Base-by-base conservation (phyloP, 495 filamentous ascomycete genomes). In the Immersiella caudata region DNA sequence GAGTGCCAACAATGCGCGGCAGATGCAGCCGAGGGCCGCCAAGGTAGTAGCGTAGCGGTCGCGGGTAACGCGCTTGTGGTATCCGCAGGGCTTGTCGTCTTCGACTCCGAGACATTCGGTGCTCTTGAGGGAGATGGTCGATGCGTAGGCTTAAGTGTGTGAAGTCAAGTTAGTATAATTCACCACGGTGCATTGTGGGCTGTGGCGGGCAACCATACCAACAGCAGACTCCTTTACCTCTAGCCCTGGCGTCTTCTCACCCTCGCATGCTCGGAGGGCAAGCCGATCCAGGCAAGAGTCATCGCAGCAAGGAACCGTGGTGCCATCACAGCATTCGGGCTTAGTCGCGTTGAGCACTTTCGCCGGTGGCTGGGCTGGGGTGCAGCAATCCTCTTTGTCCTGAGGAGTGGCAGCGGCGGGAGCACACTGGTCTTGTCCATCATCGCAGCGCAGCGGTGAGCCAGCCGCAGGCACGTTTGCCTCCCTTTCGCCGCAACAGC, bases 21-120 rank as follows among this genome's bases (percentile, higher is more conserved):
- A 87, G 62, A 86, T 83, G 73, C 84, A 87, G 9, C 85, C 85
- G 18, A 86, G 69, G 21, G 83, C 80, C 56, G 80, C 69, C 8
- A 86, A 76, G 20, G 68, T 84, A 49, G 74, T 72, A 1, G 69
- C 75, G 65, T 83, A 86, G 18, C 60, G 68, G 16, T 73, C 68
- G 36, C 71, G 79, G 9, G 76, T 73, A 21, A 75, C 73, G 35
- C 68, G 75, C 11, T 66, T 60, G 68, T 81, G 78, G 14, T 75
- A 16, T 36, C 29, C 49, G 71, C 79, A 79, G 56, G 79, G 62
- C 52, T 71, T 69, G 51, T 64, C 62, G 60, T 68, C 51, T 36
- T 59, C 54, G 26, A 61, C 64, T 68, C 68, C 55, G 65, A 62
- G 36, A 40, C 71, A 74, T 21, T 36, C 35, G 61, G 67, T 68